Evolutionary conservation across 2,329 filamentous ascomycete genomes (phyloP), one percentile per base, ranked within the genome.

Genomic region (Mycosphaerella sp.): DNA sequence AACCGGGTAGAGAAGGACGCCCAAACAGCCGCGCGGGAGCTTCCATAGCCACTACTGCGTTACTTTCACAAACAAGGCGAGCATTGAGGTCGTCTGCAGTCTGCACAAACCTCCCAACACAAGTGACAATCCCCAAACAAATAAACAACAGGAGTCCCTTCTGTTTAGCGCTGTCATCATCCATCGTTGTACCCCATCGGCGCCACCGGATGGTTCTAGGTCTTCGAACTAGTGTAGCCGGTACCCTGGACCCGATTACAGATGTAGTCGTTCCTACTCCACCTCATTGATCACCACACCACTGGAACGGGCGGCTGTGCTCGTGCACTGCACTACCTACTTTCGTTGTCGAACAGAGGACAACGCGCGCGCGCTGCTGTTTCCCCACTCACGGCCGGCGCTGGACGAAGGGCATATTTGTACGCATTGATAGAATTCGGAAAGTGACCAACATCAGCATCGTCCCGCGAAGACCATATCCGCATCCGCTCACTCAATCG

Each of bases 391-490:
- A 38, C 34, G 10, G 32, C 32, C 8, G 32, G 4, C 10, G 34
- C 10, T n/a, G 34, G 12, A 38, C 34, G 34, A 38, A 38, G 4
- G 4, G 5, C 34, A 12, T 38, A 38, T n/a, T 38, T 6, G 34
- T 29, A n/a, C 12, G 10, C 34, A 38, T 38, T 9, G 12, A 38
- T 38, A 11, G 4, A 11, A 38, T 3, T 21, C 21, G 21, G 21
- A 21, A 21, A 21, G 21, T 21, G 21, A 21, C 21, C 21, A 21
- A 42, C 41, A 32, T 29, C 43, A 49, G 43, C 47, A 38, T n/a
- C 46, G 17, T 42, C 34, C 40, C 32, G 21, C 44, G 52, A 55
- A 49, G 47, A 49, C 38, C 47, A 49, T 39, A 39, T 49, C 36
- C 34, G 47, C 47, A 32, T 49, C 47, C 47, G 26, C 39, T 49